Evolutionary conservation across 768 basidiomycete species (phyloP), one percentile per base, ranked within the genome.

Genomic region (Agrocybe pediades): DNA sequence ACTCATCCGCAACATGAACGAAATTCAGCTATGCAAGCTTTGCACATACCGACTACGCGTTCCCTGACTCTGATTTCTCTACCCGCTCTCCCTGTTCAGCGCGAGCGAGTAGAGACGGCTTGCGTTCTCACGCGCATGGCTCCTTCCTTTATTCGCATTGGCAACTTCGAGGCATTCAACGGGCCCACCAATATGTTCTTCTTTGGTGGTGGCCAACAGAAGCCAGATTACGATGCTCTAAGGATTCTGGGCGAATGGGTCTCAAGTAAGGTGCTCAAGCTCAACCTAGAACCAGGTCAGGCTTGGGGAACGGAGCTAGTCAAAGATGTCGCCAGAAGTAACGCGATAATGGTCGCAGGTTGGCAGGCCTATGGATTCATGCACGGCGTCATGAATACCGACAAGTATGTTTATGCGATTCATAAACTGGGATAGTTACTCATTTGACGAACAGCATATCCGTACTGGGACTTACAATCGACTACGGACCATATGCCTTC

Each of bases 331-430:
- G 86, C 92, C 15, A 82, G 80, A 67, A 75, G 94, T 64, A 98
- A 97, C 65, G 95, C 91, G 41, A 76, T 75, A 65, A 98, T 95
- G 90, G 91, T 95, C 0, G 97, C 95, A 9, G 88, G 81, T 3
- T 98, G 97, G 97, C 96, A 98, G 71, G 92, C 84, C 6, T 90
- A 89, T 68, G 93, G 93, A 1, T 95, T 91, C 67, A 92, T 94
- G 92, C 92, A 95, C 64, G 94, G 93, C 0, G 96, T 99, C 30
- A 93, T 99, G 62, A 98, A 98, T 65, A 96, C 95, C 1, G 96
- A 98, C 74, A 97, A 96, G 90, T 89, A 59, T 53, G 80, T 51
- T 25, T 21, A 4, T 41, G 43, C 9, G 5, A 17, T 17, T 46
- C 4, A 25, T 45, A 13, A 25, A 15, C 20, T 33, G 19, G 8